Evolutionary conservation across 176 grass and related monocot genomes (phyloP), one percentile per base, ranked within the genome.

Genomic region (Oryza officinalis): DNA sequence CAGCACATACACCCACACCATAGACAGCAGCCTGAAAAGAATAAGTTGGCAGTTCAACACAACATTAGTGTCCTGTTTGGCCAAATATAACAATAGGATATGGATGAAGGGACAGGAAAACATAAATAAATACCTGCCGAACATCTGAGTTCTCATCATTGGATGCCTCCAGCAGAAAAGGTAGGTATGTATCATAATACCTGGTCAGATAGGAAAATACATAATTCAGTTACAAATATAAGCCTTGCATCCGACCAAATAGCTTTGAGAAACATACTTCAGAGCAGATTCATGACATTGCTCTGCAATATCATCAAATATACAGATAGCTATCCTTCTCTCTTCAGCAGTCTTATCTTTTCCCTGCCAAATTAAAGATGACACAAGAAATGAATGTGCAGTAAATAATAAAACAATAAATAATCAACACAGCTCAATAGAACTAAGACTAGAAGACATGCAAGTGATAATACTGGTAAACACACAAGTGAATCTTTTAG

Each of bases 251-350:
- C 67, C 10, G 27, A 27, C 68, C 26, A 66, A 50, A 45, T 65
- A 27, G 32, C 65, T 47, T 38, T 23, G 43, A 46, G 14, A 47
- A 47, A 84, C 81, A 63, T 92, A 99, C 88, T 90, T 99, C 13
- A 94, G 79, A 91, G 97, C 89, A 37, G 88, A 85, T 81, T 94
- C 93, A 64, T 78, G 89, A 68, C 97, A 99, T 84, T 99, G 97
- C 88, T 99, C 97, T 76, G 89, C 93, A 80, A 96, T 79, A 81
- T 99, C 97, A 66, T 99, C 97, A 94, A 99, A 99, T 26, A 99
- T 91, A 83, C 97, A 99, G 65, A 99, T 99, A 67, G 97, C 97
- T 72, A 96, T 99, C 83, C 97, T 96, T 82, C 97, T 99, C 79
- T 99, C 97, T 81, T 99, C 97, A 12, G 89, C 84, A 76, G 97